A percentile compares a stretch with the other conserved stretches of the same genome.
phyloP scores from a whole-genome alignment of 2,329 filamentous ascomycete species.

The Apiospora aurea region DNA sequence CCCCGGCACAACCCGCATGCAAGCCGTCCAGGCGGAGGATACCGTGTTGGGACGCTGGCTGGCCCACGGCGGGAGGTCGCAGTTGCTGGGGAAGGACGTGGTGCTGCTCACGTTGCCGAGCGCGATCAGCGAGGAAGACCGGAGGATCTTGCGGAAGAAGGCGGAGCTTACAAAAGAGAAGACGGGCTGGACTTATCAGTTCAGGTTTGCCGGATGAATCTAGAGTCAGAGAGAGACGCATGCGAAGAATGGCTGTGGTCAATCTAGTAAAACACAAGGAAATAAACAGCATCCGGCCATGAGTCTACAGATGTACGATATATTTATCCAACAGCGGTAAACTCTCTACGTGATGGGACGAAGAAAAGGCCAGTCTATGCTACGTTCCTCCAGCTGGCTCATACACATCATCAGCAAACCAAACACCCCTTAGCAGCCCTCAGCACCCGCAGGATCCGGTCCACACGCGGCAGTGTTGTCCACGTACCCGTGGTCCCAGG shows the following conservation, averaged over 20 bases:
- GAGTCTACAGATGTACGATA: not conserved
- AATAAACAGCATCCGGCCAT: not conserved
- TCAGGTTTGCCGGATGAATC: not conserved
- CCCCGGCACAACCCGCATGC: too few species aligned
- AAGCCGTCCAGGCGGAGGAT: too few species aligned
- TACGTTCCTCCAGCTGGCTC: too few species aligned
- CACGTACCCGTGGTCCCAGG: slow-evolving; percentile 31
- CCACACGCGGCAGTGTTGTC: slow-evolving; percentile 28
- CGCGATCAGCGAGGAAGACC: not conserved
- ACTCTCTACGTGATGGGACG: not conserved
- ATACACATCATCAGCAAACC: too few species aligned
- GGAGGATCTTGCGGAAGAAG: not conserved
- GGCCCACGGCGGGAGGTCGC: not conserved
- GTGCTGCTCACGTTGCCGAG: not conserved
- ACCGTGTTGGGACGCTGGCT: not conserved
- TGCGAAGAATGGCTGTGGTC: too few species aligned
- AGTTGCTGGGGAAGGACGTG: not conserved
- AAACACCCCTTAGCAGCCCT: slow-evolving; percentile 20
- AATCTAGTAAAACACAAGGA: too few species aligned
- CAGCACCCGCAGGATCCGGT: slow-evolving; percentile 25
- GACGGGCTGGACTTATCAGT: not conserved
- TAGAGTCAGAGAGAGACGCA: too few species aligned
- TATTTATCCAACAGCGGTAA: not conserved
- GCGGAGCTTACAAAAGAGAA: not conserved
- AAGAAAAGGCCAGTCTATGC: not conserved